Evolutionary conservation across 441 rosid species (phyloP).

Genomic region (Gossypium trilobum): DNA sequence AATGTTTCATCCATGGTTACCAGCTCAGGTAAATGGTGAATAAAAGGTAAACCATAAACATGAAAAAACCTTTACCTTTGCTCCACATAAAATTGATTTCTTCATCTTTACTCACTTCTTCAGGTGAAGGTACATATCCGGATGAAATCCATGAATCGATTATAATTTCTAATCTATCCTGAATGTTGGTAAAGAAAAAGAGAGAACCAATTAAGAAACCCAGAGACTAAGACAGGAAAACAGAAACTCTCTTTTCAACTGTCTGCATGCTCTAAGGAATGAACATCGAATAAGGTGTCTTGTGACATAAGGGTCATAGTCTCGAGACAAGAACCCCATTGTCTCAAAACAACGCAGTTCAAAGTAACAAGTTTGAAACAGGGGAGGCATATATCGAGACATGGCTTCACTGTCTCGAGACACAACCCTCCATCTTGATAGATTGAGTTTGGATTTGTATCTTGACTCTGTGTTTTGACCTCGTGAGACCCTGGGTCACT

Average conservation of each 20-base stretch:
- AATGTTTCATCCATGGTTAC: not conserved
- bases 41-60: not conserved
- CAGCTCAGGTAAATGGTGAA: constrained; percentile 11
- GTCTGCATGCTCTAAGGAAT: not conserved
- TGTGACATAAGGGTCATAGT: not conserved
- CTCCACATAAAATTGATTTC: constrained; percentile 50
- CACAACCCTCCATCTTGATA: not conserved
- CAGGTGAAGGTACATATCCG: constrained; percentile 59
- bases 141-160: constrained; percentile 60
- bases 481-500: not conserved
- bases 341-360: too few relatives aligned
- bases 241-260: not conserved
- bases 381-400: not conserved
- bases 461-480: not conserved
- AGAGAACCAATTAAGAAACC: not conserved
- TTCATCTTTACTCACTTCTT: constrained; percentile 66
- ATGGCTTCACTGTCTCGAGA: not conserved
- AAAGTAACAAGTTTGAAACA: not conserved
- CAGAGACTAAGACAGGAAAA: not conserved
- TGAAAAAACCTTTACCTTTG: constrained; percentile 31
- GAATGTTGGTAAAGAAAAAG: constrained; percentile 19
- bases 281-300: not conserved
- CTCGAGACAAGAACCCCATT: not conserved
- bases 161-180: constrained; percentile 82
- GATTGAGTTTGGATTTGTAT: not conserved